phyloP scores from a whole-genome alignment of 2,329 filamentous ascomycete genomes.

The Neofusicoccum parvum region DNA sequence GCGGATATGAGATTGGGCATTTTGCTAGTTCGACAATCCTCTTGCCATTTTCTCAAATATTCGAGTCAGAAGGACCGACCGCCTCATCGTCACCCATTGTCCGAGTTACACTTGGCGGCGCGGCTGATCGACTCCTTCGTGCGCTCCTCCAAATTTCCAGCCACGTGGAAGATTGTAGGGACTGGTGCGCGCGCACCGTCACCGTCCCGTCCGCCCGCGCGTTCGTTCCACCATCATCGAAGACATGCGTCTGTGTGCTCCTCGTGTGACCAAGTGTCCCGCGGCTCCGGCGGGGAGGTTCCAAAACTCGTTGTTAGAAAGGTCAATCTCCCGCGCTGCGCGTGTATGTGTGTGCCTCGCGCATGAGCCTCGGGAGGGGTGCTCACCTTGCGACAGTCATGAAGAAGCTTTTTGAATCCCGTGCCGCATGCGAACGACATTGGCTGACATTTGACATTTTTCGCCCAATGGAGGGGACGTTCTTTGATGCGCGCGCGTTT shows the following conservation, averaged over 20 bases:
- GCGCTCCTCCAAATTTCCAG: background rate
- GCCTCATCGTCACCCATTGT: background rate
- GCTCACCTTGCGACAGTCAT: background rate
- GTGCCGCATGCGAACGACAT: background rate
- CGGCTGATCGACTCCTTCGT: background rate
- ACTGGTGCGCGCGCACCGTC: background rate
- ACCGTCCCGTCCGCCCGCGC: too few relatives aligned
- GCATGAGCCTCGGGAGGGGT: background rate
- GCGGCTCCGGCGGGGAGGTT: too few relatives aligned
- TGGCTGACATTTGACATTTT: background rate
- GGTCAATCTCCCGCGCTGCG: background rate
- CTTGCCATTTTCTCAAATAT: too few relatives aligned
- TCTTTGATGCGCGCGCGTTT: background rate
- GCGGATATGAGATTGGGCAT: too few relatives aligned
- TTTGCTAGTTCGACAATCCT: too few relatives aligned
- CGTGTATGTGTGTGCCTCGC: background rate
- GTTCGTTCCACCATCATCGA: background rate
- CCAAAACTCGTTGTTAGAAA: background rate
- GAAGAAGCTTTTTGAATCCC: background rate
- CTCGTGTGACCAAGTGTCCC: too few relatives aligned
- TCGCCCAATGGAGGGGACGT: background rate
- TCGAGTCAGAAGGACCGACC: too few relatives aligned
- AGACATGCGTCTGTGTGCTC: too few relatives aligned
- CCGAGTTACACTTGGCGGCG: background rate
- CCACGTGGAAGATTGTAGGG: slow-evolving; percentile 15